These are phyloP conservation scores for Ophiostoma sp. DNA, from an alignment of 2,329 filamentous ascomycete species.

Conservation along the genomic window DNA sequence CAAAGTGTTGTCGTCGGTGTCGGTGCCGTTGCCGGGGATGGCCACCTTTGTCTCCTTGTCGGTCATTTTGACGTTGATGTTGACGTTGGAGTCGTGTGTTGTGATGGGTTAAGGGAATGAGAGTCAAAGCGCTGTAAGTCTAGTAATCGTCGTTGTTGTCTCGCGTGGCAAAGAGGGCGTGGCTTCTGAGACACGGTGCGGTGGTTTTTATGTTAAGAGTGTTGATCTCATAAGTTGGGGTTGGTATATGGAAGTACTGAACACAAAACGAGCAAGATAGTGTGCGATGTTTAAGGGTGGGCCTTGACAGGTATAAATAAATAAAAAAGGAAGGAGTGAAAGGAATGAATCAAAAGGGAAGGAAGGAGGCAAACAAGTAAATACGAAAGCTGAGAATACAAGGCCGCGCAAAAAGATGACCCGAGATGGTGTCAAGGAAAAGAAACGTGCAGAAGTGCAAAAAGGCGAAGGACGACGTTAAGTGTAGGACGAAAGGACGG, in stretches of 20 bases:
- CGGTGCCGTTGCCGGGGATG: constrained; percentile 13
- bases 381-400: not conserved
- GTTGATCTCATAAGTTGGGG: not conserved
- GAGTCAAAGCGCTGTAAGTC: not conserved
- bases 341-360: not conserved
- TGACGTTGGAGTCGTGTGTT: not conserved
- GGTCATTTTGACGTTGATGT: not conserved
- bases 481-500: not conserved
- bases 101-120: not conserved
- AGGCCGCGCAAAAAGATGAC: not conserved
- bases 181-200: not conserved
- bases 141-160: not conserved
- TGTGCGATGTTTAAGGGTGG: too few relatives aligned
- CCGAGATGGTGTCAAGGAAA: not conserved
- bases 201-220: not conserved
- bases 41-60: constrained; percentile 10
- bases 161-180: not conserved
- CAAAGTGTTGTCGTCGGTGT: constrained; percentile 25
- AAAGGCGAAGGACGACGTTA: too few relatives aligned
- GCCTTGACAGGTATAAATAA: not conserved
- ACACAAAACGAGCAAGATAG: not conserved
- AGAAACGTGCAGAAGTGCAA: not conserved
- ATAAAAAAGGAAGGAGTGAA: not conserved
- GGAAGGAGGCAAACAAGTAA: not conserved
- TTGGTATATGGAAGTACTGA: not conserved